Evolutionary conservation across 306 rosid genomes (phyloP).

Genomic region (Castanea sativa): DNA sequence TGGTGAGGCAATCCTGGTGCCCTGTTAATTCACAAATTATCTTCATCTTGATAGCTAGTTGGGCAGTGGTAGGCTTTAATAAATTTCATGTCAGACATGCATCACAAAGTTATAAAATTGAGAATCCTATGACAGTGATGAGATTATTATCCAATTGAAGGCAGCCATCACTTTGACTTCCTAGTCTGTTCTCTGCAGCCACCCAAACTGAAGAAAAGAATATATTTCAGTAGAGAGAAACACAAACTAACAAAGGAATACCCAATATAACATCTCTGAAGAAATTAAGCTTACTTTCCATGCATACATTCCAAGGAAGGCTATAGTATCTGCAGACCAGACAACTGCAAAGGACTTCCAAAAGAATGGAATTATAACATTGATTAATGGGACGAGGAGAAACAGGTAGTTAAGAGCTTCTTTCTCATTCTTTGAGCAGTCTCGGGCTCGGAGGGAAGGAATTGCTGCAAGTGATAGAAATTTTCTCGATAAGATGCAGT

Average conservation of each 20-base stretch:
- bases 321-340: slow-evolving; percentile 85
- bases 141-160: slow-evolving; percentile 12
- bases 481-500: neutral
- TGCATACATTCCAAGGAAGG: slow-evolving; percentile 89
- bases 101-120: neutral
- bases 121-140: neutral
- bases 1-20: neutral
- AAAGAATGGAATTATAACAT: slow-evolving; percentile 85
- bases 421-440: slow-evolving; percentile 95
- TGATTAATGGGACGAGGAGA: slow-evolving; percentile 80
- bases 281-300: slow-evolving; percentile 68
- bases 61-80: neutral
- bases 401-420: slow-evolving; percentile 97
- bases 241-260: neutral
- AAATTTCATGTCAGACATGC: slow-evolving; percentile 14
- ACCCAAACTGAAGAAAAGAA: slow-evolving; percentile 57
- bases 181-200: slow-evolving; percentile 70
- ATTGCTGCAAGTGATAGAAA: slow-evolving; percentile 56
- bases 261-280: neutral
- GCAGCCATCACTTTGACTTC: slow-evolving; percentile 12
- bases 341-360: slow-evolving; percentile 94
- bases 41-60: slow-evolving; percentile 12
- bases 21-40: neutral
- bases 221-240: slow-evolving; percentile 14
- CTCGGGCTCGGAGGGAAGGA: slow-evolving; percentile 94